Percentiles rank a stretch among this genome's conserved stretches.
These are phyloP conservation scores for Ceratobasidium sp. DNA, from an alignment of 1,284 basidiomycete species.

Conservation along the genomic window DNA sequence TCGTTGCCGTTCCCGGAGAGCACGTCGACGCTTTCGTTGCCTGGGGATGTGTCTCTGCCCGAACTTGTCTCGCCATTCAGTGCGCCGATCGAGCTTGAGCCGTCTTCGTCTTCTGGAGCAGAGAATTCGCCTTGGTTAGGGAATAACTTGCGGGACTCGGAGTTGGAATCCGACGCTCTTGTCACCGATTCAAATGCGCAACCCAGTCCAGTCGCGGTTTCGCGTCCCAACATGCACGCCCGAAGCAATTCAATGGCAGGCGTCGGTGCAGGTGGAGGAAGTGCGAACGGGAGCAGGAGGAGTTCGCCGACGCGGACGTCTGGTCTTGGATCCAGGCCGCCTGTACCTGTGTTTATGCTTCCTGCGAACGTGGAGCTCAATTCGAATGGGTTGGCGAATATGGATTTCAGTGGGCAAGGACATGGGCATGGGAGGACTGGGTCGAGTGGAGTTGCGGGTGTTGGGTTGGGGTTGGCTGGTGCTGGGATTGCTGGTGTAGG, in stretches of 20 bases:
- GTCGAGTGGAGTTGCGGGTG: no score
- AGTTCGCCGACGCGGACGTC: neutral
- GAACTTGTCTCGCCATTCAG: constrained; percentile 34
- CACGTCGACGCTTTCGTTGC: constrained; percentile 24
- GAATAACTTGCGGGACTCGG: neutral
- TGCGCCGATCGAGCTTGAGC: constrained; percentile 10
- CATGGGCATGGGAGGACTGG: no score
- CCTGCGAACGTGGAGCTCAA: neutral
- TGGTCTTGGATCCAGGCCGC: neutral
- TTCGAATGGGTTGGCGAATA: no score
- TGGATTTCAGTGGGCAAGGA: no score
- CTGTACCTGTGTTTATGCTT: constrained; percentile 20
- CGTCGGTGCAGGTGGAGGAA: no score
- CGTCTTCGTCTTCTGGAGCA: neutral
- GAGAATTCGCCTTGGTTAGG: constrained; percentile 11
- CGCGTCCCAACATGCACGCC: no score
- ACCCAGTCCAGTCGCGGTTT: no score
- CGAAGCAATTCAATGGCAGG: no score
- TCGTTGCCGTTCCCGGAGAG: constrained; percentile 36
- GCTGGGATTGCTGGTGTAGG: no score
- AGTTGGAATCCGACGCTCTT: neutral
- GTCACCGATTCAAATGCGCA: no score
- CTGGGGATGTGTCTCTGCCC: constrained; percentile 21
- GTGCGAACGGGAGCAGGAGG: neutral
- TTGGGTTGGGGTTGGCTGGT: no score